Conservation (phyloP, 1,139 yeast species). For the Torulaspora globosa region DNA sequence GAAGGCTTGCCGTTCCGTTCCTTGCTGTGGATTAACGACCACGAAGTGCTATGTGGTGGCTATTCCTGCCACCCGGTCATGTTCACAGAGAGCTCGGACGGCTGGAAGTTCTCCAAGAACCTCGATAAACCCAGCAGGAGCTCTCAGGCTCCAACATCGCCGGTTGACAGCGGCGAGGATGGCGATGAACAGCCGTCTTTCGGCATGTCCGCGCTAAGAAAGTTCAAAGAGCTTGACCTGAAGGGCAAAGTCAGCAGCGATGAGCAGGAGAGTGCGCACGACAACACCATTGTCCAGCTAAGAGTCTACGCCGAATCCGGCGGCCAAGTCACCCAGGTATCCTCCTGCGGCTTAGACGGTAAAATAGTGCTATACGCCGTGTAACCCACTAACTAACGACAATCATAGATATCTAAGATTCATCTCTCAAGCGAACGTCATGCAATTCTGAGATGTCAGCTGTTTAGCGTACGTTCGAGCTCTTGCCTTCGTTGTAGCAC, state of each 20-base stretch:
- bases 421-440: not conserved
- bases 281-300: slow-evolving; percentile 77
- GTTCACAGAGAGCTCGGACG: slow-evolving; percentile 62
- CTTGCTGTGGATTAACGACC: slow-evolving; percentile 61
- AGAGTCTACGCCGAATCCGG: slow-evolving; percentile 42
- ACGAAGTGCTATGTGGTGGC: slow-evolving; percentile 80
- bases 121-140: slow-evolving; percentile 53
- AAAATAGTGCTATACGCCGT: slow-evolving; percentile 63
- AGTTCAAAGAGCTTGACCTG: slow-evolving; percentile 93
- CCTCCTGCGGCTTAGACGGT: slow-evolving; percentile 84
- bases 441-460: not conserved
- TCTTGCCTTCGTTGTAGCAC: slow-evolving; percentile 41
- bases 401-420: not conserved
- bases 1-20: slow-evolving; percentile 79
- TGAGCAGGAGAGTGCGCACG: slow-evolving; percentile 71
- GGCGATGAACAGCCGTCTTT: slow-evolving; percentile 56
- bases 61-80: slow-evolving; percentile 89
- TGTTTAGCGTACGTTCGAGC: slow-evolving; percentile 9
- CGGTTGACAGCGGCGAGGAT: slow-evolving; percentile 44
- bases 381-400: slow-evolving; percentile 7
- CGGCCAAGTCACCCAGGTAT: slow-evolving; percentile 50
- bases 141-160: slow-evolving; percentile 32
- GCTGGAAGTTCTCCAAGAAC: slow-evolving; percentile 64
- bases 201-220: slow-evolving; percentile 80
- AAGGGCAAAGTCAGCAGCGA: slow-evolving; percentile 70